Evolutionary conservation across 345 rosid genomes (phyloP).

Genomic region (Jatropha curcas): DNA sequence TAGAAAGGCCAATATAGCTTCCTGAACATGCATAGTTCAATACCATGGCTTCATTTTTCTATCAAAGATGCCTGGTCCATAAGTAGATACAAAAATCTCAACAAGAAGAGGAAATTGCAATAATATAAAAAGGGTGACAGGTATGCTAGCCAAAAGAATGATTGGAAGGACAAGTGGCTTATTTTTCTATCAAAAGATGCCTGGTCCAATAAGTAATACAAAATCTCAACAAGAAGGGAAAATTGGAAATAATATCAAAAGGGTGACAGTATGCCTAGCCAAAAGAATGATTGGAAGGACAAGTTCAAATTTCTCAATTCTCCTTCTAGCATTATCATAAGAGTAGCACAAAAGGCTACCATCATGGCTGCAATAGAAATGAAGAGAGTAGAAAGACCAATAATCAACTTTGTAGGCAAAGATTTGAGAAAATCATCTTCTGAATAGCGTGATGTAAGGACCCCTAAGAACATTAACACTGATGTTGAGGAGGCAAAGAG

Average conservation of each 20-base stretch:
- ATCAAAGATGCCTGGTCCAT: not conserved
- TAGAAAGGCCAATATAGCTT: too few species aligned
- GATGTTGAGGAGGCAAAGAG: conserved; percentile 23
- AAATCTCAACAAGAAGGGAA: too few species aligned
- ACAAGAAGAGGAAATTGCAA: conserved; percentile 12
- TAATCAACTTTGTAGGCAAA: conserved; percentile 7
- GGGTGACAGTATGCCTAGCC: too few species aligned
- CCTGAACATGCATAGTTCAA: too few species aligned
- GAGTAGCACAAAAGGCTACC: conserved; percentile 7
- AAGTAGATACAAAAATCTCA: conserved; percentile 7
- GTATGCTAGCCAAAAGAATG: too few species aligned
- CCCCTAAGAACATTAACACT: conserved; percentile 15
- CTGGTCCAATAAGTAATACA: too few species aligned
- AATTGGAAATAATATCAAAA: too few species aligned
- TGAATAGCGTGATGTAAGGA: conserved; percentile 23
- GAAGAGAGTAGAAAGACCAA: conserved; percentile 20
- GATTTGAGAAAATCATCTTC: conserved; percentile 19
- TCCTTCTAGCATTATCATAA: not conserved
- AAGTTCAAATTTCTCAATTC: not conserved
- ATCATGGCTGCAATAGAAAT: conserved; percentile 21
- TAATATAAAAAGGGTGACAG: not conserved
- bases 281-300: not conserved
- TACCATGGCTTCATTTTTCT: too few species aligned
- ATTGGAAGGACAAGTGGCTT: too few species aligned
- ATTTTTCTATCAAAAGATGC: too few species aligned